A percentile compares a stretch with the other conserved stretches of the same genome.
phyloP scores from a whole-genome alignment of 148 eudicot genomes.

The Camellia japonica region DNA sequence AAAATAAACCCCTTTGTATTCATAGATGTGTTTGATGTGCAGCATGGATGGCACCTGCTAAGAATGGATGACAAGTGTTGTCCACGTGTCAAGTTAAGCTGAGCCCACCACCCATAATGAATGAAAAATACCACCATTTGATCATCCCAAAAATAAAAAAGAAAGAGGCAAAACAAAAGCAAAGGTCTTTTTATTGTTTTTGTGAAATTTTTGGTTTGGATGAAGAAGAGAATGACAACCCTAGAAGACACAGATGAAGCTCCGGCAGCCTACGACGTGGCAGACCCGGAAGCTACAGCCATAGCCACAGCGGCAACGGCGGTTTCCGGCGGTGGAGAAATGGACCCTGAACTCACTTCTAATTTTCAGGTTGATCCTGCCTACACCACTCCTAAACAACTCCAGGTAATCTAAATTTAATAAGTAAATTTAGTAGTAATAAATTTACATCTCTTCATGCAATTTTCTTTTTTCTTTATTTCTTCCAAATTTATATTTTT shows the following conservation, averaged over 20 bases:
- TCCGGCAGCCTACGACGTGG: not conserved
- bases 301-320: not conserved
- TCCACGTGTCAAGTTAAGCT: not conserved
- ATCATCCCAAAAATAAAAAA: no score
- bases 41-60: not conserved
- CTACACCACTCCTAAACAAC: not conserved
- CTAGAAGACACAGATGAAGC: no score
- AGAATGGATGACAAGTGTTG: not conserved
- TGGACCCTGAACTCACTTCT: not conserved
- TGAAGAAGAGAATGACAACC: conserved; percentile 1
- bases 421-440: no score
- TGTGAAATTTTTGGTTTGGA: not conserved
- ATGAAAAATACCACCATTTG: not conserved
- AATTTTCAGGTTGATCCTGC: not conserved
- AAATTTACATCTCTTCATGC: not conserved
- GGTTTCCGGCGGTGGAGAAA: not conserved
- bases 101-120: not conserved
- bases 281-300: not conserved
- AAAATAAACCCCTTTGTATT: not conserved
- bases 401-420: not conserved
- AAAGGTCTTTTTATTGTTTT: no score
- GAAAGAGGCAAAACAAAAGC: not conserved
- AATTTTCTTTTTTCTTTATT: no score
- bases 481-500: no score
- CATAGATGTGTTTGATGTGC: not conserved